Evolutionary conservation across 495 filamentous ascomycete genomes (phyloP).

Genomic region (Penicillium crystallinum): DNA sequence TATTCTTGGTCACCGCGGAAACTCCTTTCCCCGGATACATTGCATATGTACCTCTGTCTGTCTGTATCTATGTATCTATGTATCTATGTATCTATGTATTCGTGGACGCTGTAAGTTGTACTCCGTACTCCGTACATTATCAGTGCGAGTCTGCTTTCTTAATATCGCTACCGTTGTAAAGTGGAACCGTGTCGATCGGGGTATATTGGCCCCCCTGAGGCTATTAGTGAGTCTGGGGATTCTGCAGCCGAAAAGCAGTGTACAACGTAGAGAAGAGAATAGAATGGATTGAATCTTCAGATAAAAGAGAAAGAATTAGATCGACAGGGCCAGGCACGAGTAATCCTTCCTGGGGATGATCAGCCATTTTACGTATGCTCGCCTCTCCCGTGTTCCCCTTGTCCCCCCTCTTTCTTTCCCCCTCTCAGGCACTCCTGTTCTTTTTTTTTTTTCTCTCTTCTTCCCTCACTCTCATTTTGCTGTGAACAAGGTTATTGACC

Average conservation of each 20-base stretch:
- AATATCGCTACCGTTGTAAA: neutral
- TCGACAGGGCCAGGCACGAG: slow-evolving; percentile 1
- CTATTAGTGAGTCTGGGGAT: slow-evolving; percentile 9
- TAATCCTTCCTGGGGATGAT: neutral
- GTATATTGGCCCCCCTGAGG: slow-evolving; percentile 8
- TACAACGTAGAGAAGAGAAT: too few species aligned
- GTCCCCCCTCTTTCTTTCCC: neutral
- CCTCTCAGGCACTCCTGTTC: neutral
- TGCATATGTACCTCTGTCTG: too few species aligned
- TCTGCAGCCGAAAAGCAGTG: slow-evolving; percentile 4
- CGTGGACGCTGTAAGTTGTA: too few species aligned
- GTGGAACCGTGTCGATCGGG: slow-evolving; percentile 18
- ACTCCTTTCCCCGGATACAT: too few species aligned
- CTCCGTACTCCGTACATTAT: too few species aligned
- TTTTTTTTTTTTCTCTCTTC: neutral
- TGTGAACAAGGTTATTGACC: neutral
- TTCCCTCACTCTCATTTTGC: neutral
- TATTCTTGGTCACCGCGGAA: neutral
- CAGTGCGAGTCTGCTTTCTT: too few species aligned
- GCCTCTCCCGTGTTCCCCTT: slow-evolving; percentile 12
- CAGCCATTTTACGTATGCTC: slow-evolving; percentile 5
- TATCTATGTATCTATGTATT: too few species aligned
- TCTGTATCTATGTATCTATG: too few species aligned
- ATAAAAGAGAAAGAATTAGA: neutral
- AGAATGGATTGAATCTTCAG: too few species aligned